phyloP scores from a whole-genome alignment of 2,329 filamentous ascomycete genomes.

The Arthrobotrys megalospora region DNA sequence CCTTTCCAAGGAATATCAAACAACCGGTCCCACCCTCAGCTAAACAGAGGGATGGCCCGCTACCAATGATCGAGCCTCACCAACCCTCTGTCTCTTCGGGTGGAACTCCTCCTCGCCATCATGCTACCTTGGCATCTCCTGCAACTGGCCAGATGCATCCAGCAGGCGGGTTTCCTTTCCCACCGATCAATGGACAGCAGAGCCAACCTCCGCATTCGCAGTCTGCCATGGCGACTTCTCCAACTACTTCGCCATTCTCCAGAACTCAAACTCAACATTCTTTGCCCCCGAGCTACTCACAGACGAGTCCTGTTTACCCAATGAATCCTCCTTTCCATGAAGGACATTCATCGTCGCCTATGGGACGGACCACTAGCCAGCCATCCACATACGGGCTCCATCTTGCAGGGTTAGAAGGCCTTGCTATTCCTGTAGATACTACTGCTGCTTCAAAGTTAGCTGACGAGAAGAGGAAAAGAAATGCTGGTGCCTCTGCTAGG shows the following conservation, averaged over 20 bases:
- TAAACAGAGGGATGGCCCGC: conserved; percentile 56
- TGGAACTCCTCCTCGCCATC: conserved; percentile 47
- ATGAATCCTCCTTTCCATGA: conserved; percentile 58
- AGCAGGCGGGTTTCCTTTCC: conserved; percentile 50
- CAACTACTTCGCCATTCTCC: conserved; percentile 51
- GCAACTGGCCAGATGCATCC: conserved; percentile 41
- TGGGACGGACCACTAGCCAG: conserved; percentile 48
- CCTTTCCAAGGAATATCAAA: conserved; percentile 54
- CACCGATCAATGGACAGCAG: conserved; percentile 52
- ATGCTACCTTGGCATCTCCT: conserved; percentile 46
- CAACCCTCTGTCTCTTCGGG: conserved; percentile 33
- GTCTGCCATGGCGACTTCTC: conserved; percentile 39
- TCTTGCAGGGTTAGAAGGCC: conserved; percentile 68
- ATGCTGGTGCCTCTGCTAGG: conserved; percentile 86
- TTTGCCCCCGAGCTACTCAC: conserved; percentile 40
- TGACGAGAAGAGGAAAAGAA: conserved; percentile 87
- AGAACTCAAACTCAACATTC: conserved; percentile 39
- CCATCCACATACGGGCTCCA: conserved; percentile 35
- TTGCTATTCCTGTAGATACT: conserved; percentile 80
- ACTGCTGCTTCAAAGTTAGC: conserved; percentile 85
- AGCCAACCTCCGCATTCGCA: conserved; percentile 36
- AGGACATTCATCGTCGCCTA: conserved; percentile 48
- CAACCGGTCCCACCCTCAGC: conserved; percentile 52
- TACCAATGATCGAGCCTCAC: conserved; percentile 58
- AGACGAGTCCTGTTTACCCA: conserved; percentile 55